Evolutionary conservation across 176 grass and related monocot genomes (phyloP).

Genomic region (Zoysia japonica): DNA sequence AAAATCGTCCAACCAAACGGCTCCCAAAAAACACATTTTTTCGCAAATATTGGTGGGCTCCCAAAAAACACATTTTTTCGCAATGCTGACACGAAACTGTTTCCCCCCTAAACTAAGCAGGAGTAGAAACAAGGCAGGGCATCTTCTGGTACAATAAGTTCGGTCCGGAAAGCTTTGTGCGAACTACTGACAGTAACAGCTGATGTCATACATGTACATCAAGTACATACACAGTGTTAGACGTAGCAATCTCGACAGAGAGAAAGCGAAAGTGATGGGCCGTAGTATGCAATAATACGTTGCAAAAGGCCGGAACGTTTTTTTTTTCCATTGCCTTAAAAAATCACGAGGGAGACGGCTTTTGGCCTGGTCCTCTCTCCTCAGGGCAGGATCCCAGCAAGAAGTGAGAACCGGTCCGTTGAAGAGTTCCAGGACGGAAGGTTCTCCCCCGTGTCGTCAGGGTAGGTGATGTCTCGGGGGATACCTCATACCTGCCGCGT

Average conservation of each 20-base stretch:
- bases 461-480: slow-evolving; percentile 39
- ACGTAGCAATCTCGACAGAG: slow-evolving; percentile 32
- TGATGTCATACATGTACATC: neutral
- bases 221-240: neutral
- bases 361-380: slow-evolving; percentile 29
- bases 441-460: slow-evolving; percentile 44
- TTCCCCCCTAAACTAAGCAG: too few species aligned
- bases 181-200: neutral
- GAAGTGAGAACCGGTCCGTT: slow-evolving; percentile 42
- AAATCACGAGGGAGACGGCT: neutral
- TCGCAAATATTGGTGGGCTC: neutral
- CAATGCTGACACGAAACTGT: too few species aligned
- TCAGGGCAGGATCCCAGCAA: slow-evolving; percentile 3
- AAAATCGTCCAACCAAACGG: slow-evolving; percentile 1
- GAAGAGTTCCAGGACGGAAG: slow-evolving; percentile 53
- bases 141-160: neutral
- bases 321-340: too few species aligned
- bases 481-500: neutral
- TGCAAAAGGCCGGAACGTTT: too few species aligned
- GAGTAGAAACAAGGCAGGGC: neutral
- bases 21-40: neutral
- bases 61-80: too few species aligned
- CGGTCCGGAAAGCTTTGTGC: neutral
- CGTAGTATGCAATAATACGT: too few species aligned
- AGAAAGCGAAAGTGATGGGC: neutral